Evolutionary conservation across 2,329 filamentous ascomycete species (phyloP).

Genomic region (Epichloe elymi): DNA sequence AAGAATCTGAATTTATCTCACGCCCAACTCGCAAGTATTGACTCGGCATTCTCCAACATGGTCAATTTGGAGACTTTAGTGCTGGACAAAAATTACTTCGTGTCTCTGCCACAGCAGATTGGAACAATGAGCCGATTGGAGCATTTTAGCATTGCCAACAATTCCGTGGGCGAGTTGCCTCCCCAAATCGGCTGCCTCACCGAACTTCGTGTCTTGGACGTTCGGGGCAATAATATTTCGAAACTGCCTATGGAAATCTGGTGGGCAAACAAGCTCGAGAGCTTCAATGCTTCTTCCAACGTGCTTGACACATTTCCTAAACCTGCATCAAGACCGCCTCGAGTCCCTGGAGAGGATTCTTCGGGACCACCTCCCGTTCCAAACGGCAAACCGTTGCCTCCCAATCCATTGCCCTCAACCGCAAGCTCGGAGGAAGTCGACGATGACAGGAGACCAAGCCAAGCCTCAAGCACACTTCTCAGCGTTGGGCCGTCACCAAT

Average conservation of each 20-base stretch:
- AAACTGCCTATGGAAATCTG: constrained; percentile 87
- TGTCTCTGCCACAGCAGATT: constrained; percentile 74
- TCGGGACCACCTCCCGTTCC: constrained; percentile 19
- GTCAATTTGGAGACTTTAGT: constrained; percentile 77
- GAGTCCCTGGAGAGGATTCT: constrained; percentile 39
- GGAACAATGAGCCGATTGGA: constrained; percentile 73
- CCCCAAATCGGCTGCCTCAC: constrained; percentile 76
- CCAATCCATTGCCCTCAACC: constrained; percentile 37
- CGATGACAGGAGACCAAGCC: constrained; percentile 65
- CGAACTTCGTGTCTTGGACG: constrained; percentile 74
- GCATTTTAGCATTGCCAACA: constrained; percentile 87
- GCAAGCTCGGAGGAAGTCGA: constrained; percentile 67
- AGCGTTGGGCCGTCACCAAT: constrained; percentile 65
- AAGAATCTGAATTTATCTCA: constrained; percentile 82
- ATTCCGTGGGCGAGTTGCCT: constrained; percentile 72
- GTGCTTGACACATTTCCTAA: constrained; percentile 85
- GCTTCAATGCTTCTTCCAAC: constrained; percentile 90
- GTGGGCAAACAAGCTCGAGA: constrained; percentile 84
- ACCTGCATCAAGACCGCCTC: constrained; percentile 56
- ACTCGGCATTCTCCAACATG: constrained; percentile 78
- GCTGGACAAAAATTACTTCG: constrained; percentile 91
- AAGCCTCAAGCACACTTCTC: constrained; percentile 63
- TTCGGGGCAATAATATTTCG: constrained; percentile 86
- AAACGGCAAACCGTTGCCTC: constrained; percentile 28
- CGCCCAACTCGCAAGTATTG: constrained; percentile 80